Percentiles rank a stretch among this genome's conserved stretches.
These are phyloP conservation scores for Periconia digitata DNA, from an alignment of 2,329 filamentous ascomycete genomes.

Conservation along the genomic window DNA sequence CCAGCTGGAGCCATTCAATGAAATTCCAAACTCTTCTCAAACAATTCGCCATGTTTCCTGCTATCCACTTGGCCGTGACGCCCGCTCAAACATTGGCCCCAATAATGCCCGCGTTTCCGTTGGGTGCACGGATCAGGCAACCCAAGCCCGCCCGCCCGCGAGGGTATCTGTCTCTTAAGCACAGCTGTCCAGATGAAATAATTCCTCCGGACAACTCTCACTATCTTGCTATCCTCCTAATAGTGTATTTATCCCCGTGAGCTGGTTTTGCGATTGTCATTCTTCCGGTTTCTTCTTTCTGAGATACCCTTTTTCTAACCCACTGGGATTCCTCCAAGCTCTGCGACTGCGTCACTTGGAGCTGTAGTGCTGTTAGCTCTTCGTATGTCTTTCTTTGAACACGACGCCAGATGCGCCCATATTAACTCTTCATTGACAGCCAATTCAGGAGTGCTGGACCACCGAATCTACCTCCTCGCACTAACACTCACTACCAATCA, in stretches of 20 bases:
- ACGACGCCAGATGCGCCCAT: not conserved
- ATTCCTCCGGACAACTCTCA: conserved; percentile 12
- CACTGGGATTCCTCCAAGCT: not conserved
- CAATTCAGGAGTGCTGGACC: not conserved
- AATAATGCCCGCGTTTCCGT: conserved; percentile 14
- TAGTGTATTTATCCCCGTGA: conserved; percentile 7
- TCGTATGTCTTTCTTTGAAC: conserved; percentile 13
- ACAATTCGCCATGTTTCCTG: not conserved
- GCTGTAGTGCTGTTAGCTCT: conserved; percentile 19
- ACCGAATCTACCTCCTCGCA: not conserved
- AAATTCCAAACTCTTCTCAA: not conserved
- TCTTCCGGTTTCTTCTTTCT: conserved; percentile 19
- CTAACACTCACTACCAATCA: not conserved
- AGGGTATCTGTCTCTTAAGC: conserved; percentile 26
- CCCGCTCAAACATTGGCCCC: conserved; percentile 11
- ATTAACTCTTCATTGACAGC: not conserved
- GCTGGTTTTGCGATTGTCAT: conserved; percentile 23
- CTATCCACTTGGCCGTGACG: conserved; percentile 9
- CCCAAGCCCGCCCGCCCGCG: conserved; percentile 21
- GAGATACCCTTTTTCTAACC: conserved; percentile 27
- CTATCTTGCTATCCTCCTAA: not conserved
- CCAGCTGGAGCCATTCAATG: not conserved
- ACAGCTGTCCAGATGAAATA: conserved; percentile 39
- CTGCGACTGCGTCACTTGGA: not conserved
- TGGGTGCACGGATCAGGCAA: conserved; percentile 33